Percentiles rank a stretch among this genome's conserved stretches.
phyloP scores from a whole-genome alignment of 1,139 yeast genomes.

The Eremothecium coryli region DNA sequence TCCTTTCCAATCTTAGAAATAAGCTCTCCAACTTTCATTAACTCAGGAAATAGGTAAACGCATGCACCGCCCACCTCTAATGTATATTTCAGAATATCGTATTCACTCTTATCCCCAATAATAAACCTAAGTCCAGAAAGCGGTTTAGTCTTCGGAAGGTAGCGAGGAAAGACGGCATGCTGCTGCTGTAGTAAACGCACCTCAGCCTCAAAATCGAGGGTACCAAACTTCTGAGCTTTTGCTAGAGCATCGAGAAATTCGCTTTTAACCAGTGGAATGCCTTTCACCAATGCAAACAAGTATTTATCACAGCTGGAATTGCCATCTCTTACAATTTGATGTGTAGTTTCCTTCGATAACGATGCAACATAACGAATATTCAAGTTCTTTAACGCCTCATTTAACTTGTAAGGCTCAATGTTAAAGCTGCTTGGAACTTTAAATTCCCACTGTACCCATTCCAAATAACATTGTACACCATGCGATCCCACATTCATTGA shows the following conservation, averaged over 20 bases:
- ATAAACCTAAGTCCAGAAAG: slow-evolving; percentile 7
- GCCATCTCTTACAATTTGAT: slow-evolving; percentile 10
- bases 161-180: slow-evolving; percentile 7
- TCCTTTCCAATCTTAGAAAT: background rate
- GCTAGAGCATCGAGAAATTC: slow-evolving; percentile 10
- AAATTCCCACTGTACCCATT: slow-evolving; percentile 3
- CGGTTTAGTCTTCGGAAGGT: background rate
- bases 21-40: slow-evolving; percentile 5
- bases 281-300: slow-evolving; percentile 13
- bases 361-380: slow-evolving; percentile 6
- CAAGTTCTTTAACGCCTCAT: background rate
- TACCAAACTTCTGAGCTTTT: slow-evolving; percentile 2
- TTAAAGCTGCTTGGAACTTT: background rate
- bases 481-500: slow-evolving; percentile 2
- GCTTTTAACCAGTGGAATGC: slow-evolving; percentile 10
- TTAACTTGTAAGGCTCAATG: background rate
- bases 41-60: slow-evolving; percentile 6
- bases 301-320: slow-evolving; percentile 8
- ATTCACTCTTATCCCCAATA: slow-evolving; percentile 7
- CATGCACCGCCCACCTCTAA: slow-evolving; percentile 12
- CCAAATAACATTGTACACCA: slow-evolving; percentile 1
- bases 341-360: slow-evolving; percentile 10
- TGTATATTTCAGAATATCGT: slow-evolving; percentile 10
- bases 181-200: slow-evolving; percentile 8
- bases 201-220: slow-evolving; percentile 10